Evolutionary conservation across 2,329 filamentous ascomycete genomes (phyloP), one percentile per base, ranked within the genome.

Genomic region (Pseudopyricularia cyperi): DNA sequence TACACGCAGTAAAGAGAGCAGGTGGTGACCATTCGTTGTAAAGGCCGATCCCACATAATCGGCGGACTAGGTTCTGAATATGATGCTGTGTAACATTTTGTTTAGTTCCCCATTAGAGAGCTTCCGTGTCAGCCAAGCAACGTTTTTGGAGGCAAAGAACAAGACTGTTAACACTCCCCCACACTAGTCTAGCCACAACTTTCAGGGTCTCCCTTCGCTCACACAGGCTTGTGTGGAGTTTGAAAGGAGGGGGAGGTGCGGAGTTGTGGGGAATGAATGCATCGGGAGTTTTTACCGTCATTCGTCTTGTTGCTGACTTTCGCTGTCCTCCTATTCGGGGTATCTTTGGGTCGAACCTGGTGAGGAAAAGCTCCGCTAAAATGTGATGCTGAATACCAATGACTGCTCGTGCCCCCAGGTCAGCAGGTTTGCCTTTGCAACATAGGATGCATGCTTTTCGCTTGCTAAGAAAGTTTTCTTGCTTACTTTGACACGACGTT

Each of bases 361-460:
- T 66, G 1, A 83, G 68, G 32, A 83, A 71, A 6, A 82, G 71
- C 39, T 72, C 69, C 0, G 77, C 76, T 3, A 83, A 68, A 52
- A 80, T 73, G 57, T 79, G 73, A 60, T 83, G 79, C 51, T 80
- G 79, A 15, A 79, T 67, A 0, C 79, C 80, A 8, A 79, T 76
- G 5, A 80, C 77, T 76, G 53, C 11, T 11, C 30, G 24, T 7
- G 50, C 12, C 4, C 9, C 3, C 5, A 24, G 19, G 19, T 34
- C 55, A 33, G 49, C 37, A 35, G 37, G 55, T 52, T 46, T 46
- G 44, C 15, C 46, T 44, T 12, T 44, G 39, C 14, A 22, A 24
- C 19, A 42, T 8, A 44, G 9, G 22, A 44, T 26, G 39, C 19
- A 35, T 14, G 33, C 7, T n/a, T 33, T 48, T 17, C 15, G 30